Conservation (phyloP, 2,329 filamentous ascomycete species). For the Stylonectria norvegica region DNA sequence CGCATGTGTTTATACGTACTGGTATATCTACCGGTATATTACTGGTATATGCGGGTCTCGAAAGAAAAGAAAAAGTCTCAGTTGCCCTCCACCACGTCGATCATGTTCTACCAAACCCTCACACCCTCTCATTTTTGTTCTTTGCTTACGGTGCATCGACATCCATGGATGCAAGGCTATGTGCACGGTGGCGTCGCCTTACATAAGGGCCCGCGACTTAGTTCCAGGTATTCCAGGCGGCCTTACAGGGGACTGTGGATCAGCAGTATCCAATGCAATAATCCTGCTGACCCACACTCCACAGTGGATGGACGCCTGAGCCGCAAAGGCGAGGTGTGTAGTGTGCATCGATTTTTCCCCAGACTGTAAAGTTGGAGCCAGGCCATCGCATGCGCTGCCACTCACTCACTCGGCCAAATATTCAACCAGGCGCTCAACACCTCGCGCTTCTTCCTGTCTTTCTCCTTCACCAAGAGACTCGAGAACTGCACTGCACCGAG, state of each 20-base stretch:
- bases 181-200: conserved; percentile 22
- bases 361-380: conserved; percentile 20
- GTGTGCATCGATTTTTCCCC: conserved; percentile 26
- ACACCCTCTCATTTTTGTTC: neutral
- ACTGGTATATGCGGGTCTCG: too few species aligned
- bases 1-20: too few species aligned
- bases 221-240: conserved; percentile 1
- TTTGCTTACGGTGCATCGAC: neutral
- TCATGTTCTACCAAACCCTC: neutral
- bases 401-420: too few species aligned
- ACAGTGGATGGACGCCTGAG: conserved; percentile 5
- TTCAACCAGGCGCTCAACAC: too few species aligned
- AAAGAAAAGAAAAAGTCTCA: neutral
- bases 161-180: neutral
- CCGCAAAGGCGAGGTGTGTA: conserved; percentile 17
- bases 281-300: conserved; percentile 30
- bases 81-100: neutral
- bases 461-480: too few species aligned
- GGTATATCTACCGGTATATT: too few species aligned
- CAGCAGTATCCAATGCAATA: conserved; percentile 17
- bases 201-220: conserved; percentile 14
- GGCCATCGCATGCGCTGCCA: conserved; percentile 33
- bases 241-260: neutral
- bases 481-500: conserved; percentile 22
- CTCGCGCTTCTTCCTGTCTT: too few species aligned